These are phyloP conservation scores for Leccinum uliginosum DNA, from an alignment of 768 basidiomycete genomes.

Conservation along the genomic window DNA sequence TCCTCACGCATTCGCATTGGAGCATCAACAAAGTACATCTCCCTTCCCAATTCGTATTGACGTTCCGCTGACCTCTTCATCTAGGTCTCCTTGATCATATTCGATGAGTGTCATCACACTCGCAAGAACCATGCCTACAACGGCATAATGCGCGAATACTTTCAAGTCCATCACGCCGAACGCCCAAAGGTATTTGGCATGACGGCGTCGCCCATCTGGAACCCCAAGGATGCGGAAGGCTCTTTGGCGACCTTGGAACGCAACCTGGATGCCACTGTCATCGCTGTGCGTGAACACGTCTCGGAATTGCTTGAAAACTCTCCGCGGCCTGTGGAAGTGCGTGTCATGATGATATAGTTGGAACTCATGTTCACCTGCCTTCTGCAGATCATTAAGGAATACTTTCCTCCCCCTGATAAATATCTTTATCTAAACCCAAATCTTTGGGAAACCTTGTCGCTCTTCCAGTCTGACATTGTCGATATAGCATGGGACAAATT, in stretches of 20 bases:
- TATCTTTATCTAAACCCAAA: constrained; percentile 57
- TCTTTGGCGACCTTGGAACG: constrained; percentile 63
- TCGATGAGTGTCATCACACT: constrained; percentile 58
- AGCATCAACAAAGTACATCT: constrained; percentile 51
- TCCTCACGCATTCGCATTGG: constrained; percentile 82
- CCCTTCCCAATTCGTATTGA: background rate
- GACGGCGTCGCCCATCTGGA: constrained; percentile 90
- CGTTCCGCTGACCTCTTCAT: background rate
- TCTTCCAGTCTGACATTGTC: constrained; percentile 33
- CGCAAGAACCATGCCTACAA: constrained; percentile 56
- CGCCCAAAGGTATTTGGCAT: constrained; percentile 90
- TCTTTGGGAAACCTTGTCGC: constrained; percentile 50
- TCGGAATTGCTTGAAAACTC: constrained; percentile 61
- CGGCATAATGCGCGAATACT: constrained; percentile 56
- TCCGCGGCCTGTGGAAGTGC: constrained; percentile 64
- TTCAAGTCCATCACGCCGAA: constrained; percentile 34
- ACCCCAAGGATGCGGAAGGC: constrained; percentile 59
- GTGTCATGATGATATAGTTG: constrained; percentile 9
- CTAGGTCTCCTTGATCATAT: constrained; percentile 53
- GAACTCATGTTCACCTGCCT: constrained; percentile 1
- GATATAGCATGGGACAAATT: constrained; percentile 57
- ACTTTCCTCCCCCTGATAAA: constrained; percentile 44
- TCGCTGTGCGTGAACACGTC: constrained; percentile 67
- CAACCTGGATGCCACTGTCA: constrained; percentile 69
- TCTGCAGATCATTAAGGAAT: constrained; percentile 54